Percentiles rank a stretch among this genome's conserved stretches.
phyloP scores from a whole-genome alignment of 2,329 filamentous ascomycete species.

The Chaetomiaceae sp. region DNA sequence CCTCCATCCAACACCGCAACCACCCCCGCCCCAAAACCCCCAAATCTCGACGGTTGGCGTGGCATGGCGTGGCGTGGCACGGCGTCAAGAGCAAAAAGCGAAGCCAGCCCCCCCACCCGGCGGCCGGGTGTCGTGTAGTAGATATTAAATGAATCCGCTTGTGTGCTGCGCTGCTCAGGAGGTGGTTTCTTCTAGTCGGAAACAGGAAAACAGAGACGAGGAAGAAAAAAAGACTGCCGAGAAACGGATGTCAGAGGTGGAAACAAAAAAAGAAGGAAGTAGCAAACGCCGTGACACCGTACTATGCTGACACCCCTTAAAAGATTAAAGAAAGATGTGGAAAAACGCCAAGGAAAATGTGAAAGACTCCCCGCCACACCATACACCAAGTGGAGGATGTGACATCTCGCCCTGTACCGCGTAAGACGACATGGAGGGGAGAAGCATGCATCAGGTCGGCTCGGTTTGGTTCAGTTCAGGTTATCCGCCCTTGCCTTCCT shows the following conservation, averaged over 20 bases:
- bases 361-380: slow-evolving; percentile 39
- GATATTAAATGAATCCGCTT: no score
- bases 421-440: no score
- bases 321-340: no score
- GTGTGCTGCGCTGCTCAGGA: slow-evolving; percentile 22
- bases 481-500: slow-evolving; percentile 25
- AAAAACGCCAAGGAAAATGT: slow-evolving; percentile 42
- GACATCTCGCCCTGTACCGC: no score
- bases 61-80: no score
- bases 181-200: slow-evolving; percentile 22
- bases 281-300: slow-evolving; percentile 50
- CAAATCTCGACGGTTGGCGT: no score
- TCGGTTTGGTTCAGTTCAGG: slow-evolving; percentile 17
- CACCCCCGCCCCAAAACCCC: neutral
- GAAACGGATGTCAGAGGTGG: slow-evolving; percentile 16
- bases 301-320: slow-evolving; percentile 46
- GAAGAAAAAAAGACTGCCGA: slow-evolving; percentile 19
- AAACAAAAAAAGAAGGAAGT: no score
- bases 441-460: no score
- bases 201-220: no score
- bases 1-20: neutral
- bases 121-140: slow-evolving; percentile 1
- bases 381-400: slow-evolving; percentile 38
- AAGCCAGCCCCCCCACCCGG: no score
- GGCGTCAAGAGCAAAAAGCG: slow-evolving; percentile 1